A percentile compares a stretch with the other conserved stretches of the same genome.
Conservation (phyloP, 768 basidiomycete genomes). For the Leccinum rimulosum region DNA sequence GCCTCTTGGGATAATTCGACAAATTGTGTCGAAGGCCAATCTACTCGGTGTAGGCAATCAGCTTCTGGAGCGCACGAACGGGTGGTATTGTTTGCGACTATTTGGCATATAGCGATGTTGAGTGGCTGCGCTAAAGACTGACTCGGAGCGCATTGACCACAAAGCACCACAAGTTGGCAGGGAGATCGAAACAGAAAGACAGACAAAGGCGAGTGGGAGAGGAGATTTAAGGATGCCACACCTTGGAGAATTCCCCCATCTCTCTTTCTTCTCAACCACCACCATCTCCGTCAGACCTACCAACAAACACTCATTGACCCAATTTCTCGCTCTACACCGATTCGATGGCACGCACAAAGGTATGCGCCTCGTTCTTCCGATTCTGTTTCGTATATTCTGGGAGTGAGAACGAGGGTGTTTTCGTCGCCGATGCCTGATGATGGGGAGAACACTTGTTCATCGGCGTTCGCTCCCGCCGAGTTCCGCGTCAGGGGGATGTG, state of each 20-base stretch:
- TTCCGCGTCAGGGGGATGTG: constrained; percentile 11
- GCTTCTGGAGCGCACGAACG: background rate
- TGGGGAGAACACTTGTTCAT: background rate
- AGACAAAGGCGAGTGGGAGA: background rate
- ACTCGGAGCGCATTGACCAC: constrained; percentile 24
- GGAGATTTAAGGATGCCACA: constrained; percentile 15
- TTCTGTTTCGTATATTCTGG: background rate
- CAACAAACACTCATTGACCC: background rate
- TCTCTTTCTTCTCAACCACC: constrained; percentile 17
- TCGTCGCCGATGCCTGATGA: constrained; percentile 10
- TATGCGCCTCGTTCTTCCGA: constrained; percentile 7
- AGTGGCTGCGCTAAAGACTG: background rate
- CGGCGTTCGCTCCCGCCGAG: background rate
- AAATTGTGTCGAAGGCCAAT: background rate
- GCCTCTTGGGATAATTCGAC: background rate
- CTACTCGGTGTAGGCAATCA: background rate
- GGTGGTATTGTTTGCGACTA: constrained; percentile 13
- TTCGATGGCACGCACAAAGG: constrained; percentile 72
- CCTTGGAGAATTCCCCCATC: constrained; percentile 5
- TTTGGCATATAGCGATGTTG: constrained; percentile 22
- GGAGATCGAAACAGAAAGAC: constrained; percentile 16
- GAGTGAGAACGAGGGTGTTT: background rate
- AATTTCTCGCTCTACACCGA: constrained; percentile 1
- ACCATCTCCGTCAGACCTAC: constrained; percentile 13
- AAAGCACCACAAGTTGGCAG: constrained; percentile 23